Percentiles rank a stretch among this genome's conserved stretches.
These are phyloP conservation scores for Dictyostelium purpureum DNA, from an alignment of 78 protist genomes.

Conservation along the genomic window DNA sequence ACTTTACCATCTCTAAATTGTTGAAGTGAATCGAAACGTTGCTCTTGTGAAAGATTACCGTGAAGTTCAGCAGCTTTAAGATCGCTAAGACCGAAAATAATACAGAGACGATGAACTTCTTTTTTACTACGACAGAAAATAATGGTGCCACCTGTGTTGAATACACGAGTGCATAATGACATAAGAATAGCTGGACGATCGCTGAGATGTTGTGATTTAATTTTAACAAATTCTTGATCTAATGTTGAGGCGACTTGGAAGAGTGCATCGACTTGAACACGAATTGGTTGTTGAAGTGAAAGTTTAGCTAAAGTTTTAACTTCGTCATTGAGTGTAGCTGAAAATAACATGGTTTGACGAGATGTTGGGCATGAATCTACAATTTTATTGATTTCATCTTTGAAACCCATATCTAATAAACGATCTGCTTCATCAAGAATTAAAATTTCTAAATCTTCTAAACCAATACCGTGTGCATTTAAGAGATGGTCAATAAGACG, in stretches of 20 bases:
- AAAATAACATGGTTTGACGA: constrained; percentile 93
- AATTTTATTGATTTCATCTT: constrained; percentile 85
- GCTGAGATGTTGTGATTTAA: constrained; percentile 19
- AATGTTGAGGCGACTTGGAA: constrained; percentile 76
- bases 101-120: constrained; percentile 72
- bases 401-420: constrained; percentile 93
- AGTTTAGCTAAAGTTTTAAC: constrained; percentile 79
- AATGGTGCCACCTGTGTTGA: constrained; percentile 62
- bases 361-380: constrained; percentile 79
- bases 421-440: constrained; percentile 96
- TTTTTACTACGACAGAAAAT: constrained; percentile 57
- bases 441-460: constrained; percentile 85
- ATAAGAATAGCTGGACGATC: constrained; percentile 70
- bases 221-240: constrained; percentile 89
- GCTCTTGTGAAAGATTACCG: constrained; percentile 81
- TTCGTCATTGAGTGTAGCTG: constrained; percentile 93
- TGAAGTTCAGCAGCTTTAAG: constrained; percentile 86
- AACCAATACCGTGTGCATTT: constrained; percentile 83
- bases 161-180: constrained; percentile 48
- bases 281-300: constrained; percentile 81
- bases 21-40: constrained; percentile 79
- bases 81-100: constrained; percentile 85
- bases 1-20: constrained; percentile 78
- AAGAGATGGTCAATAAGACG: constrained; percentile 92
- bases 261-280: constrained; percentile 83